phyloP scores from a whole-genome alignment of 352 stramenopile genomes.

The Globisporangium middletonii region DNA sequence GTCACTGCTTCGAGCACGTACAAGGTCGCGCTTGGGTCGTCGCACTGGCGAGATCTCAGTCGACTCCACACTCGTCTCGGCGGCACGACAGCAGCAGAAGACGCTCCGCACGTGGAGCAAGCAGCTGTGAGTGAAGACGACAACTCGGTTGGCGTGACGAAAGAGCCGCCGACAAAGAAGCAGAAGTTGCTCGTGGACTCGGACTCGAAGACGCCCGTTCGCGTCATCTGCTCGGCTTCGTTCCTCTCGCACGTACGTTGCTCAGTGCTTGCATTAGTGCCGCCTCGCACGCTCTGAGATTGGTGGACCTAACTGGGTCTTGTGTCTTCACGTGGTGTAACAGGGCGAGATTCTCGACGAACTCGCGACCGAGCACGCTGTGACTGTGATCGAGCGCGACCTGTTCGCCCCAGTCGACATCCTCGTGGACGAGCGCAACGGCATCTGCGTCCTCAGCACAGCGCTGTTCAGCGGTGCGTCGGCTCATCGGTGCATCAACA shows the following conservation, averaged over 20 bases:
- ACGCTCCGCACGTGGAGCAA: background rate
- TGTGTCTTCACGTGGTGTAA: background rate
- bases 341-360: conserved; percentile 62
- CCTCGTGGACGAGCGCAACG: conserved; percentile 64
- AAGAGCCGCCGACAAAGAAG: conserved; percentile 16
- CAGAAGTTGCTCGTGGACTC: conserved; percentile 12
- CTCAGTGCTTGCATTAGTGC: background rate
- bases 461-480: conserved; percentile 34
- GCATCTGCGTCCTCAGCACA: conserved; percentile 32
- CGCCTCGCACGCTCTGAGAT: background rate
- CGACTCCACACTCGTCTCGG: conserved; percentile 17
- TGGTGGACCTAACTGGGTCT: too few species aligned
- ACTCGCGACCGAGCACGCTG: conserved; percentile 42
- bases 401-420: conserved; percentile 46
- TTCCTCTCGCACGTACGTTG: conserved; percentile 8
- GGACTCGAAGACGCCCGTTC: conserved; percentile 8
- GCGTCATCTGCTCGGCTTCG: conserved; percentile 11
- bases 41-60: conserved; percentile 33
- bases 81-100: background rate
- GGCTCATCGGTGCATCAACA: too few species aligned
- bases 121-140: background rate
- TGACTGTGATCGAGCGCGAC: conserved; percentile 60
- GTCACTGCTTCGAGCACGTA: conserved; percentile 30
- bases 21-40: conserved; percentile 29
- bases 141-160: conserved; percentile 4